Conservation (phyloP, 495 filamentous ascomycete species). For the Xylaria sp. region DNA sequence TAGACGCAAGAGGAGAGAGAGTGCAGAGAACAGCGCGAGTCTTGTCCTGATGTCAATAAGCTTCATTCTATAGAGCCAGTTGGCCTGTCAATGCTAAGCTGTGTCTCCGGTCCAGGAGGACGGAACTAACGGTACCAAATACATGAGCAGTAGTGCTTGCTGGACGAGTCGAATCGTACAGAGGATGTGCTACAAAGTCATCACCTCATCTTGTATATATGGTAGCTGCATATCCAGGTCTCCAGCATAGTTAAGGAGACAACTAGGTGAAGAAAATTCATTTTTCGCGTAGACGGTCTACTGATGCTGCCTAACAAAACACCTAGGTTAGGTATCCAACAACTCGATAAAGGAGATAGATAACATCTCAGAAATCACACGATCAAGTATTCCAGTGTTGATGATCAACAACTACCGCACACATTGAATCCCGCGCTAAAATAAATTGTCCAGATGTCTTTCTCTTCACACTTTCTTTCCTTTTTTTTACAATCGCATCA, state of each 20-base stretch:
- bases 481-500: neutral
- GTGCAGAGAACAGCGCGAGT: no score
- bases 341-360: neutral
- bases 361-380: constrained; percentile 29
- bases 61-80: no score
- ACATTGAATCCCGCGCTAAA: neutral
- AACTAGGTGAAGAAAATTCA: neutral
- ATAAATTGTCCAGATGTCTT: neutral
- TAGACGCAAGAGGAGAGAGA: no score
- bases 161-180: no score
- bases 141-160: constrained; percentile 22
- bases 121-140: no score
- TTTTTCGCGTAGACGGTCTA: neutral
- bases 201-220: neutral
- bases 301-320: neutral
- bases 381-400: constrained; percentile 23
- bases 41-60: no score
- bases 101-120: no score
- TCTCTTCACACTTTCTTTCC: neutral
- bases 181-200: neutral
- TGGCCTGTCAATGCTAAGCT: no score
- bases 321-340: neutral
- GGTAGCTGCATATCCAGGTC: neutral
- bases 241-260: neutral
- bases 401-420: neutral